A percentile compares a stretch with the other conserved stretches of the same genome.
Conservation (phyloP, 2,329 filamentous ascomycete species). For the Sporothrix brasiliensis region DNA sequence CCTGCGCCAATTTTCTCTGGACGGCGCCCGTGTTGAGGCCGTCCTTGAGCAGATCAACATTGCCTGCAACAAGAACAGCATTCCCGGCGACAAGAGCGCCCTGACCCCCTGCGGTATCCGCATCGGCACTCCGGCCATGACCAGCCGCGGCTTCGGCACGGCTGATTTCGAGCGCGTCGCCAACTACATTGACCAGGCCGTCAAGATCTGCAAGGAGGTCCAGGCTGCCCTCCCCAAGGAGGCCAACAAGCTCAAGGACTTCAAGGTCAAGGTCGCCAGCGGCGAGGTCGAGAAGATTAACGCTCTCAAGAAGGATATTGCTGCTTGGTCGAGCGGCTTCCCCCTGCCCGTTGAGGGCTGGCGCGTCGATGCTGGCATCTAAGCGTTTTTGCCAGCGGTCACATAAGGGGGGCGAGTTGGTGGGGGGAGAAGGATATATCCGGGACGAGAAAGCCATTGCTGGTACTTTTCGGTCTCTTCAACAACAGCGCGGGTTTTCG, state of each 20-base stretch:
- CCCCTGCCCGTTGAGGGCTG: slow-evolving; percentile 84
- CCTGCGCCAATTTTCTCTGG: slow-evolving; percentile 81
- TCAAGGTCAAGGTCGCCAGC: slow-evolving; percentile 85
- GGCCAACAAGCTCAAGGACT: slow-evolving; percentile 99
- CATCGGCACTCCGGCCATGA: slow-evolving; percentile 97
- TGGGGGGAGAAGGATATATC: slow-evolving; percentile 6
- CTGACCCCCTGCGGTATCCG: slow-evolving; percentile 93
- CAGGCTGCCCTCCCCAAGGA: slow-evolving; percentile 87
- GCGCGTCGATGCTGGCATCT: slow-evolving; percentile 46
- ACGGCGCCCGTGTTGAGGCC: slow-evolving; percentile 93
- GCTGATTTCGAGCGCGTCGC: slow-evolving; percentile 91
- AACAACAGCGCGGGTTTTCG: slow-evolving; percentile 15
- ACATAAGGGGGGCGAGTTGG: neutral
- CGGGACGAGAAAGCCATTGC: neutral
- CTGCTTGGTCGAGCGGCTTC: slow-evolving; percentile 84
- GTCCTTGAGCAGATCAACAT: slow-evolving; percentile 98
- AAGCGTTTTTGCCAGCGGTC: slow-evolving; percentile 18
- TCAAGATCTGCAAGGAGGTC: slow-evolving; percentile 88
- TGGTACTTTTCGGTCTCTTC: slow-evolving; percentile 10
- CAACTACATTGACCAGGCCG: slow-evolving; percentile 81
- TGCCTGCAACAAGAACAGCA: slow-evolving; percentile 99
- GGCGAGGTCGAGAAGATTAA: slow-evolving; percentile 82
- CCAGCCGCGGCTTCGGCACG: slow-evolving; percentile 87
- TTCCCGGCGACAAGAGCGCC: slow-evolving; percentile 95
- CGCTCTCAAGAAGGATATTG: slow-evolving; percentile 84